A percentile compares a stretch with the other conserved stretches of the same genome.
Conservation (phyloP, 1,139 yeast genomes). For the Insectozyma bohioensis region DNA sequence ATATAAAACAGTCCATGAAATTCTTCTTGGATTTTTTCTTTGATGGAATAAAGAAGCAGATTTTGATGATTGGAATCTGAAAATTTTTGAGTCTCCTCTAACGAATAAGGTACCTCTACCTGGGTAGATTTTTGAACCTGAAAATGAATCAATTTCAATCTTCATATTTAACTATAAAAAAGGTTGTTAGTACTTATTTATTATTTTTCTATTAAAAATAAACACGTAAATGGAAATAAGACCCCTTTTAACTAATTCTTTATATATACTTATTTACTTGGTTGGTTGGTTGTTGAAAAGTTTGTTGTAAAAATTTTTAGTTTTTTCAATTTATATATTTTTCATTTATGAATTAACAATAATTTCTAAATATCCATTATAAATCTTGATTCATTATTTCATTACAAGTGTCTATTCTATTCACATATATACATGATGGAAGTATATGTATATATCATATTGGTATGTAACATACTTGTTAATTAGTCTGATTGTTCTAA, state of each 20-base stretch:
- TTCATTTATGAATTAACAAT: too few species aligned
- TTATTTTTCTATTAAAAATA: neutral
- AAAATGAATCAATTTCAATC: conserved; percentile 99
- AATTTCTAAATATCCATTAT: too few species aligned
- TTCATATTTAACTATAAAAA: conserved; percentile 60
- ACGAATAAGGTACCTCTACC: conserved; percentile 99
- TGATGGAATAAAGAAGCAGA: conserved; percentile 98
- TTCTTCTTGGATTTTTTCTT: conserved; percentile 99
- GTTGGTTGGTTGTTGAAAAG: too few species aligned
- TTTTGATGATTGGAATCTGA: conserved; percentile 99
- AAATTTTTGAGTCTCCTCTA: conserved; percentile 99
- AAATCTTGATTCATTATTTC: too few species aligned
- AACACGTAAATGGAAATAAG: neutral
- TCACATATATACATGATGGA: neutral
- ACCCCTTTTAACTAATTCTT: too few species aligned
- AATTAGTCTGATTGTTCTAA: conserved; percentile 9
- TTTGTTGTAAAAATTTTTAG: too few species aligned
- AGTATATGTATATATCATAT: neutral
- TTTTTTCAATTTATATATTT: too few species aligned
- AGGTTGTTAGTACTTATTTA: conserved; percentile 13
- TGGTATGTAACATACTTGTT: conserved; percentile 11
- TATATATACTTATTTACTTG: too few species aligned
- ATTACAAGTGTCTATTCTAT: too few species aligned
- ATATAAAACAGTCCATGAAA: conserved; percentile 98
- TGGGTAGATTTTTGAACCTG: conserved; percentile 99